Conservation (phyloP, 768 basidiomycete species). For the Rhodotorula sphaerocarpa region DNA sequence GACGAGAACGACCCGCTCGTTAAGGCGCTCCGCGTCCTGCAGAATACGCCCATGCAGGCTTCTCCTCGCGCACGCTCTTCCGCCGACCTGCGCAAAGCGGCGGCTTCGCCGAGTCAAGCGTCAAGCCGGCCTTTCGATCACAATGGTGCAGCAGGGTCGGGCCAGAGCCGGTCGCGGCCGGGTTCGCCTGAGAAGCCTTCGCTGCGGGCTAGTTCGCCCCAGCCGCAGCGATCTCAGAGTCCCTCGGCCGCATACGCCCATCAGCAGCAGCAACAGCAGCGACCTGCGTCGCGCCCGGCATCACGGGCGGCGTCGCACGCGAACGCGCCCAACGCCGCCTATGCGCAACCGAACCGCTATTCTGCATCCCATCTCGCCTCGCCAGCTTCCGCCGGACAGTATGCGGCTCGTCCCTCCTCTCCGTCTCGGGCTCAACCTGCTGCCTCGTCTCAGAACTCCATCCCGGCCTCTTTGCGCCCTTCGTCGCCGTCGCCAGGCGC, state of each 20-base stretch:
- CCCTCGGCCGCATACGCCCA: too few species aligned
- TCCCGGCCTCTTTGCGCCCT: slow-evolving; percentile 21
- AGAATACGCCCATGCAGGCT: slow-evolving; percentile 66
- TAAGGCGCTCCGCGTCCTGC: slow-evolving; percentile 39
- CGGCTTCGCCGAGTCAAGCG: slow-evolving; percentile 15
- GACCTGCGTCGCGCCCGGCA: slow-evolving; percentile 49
- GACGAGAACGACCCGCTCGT: slow-evolving; percentile 35
- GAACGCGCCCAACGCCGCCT: too few species aligned
- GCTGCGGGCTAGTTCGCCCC: too few species aligned
- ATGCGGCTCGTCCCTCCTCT: slow-evolving; percentile 2
- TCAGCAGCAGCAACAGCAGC: slow-evolving; percentile 56
- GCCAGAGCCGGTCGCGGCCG: neutral
- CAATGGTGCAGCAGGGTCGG: slow-evolving; percentile 53
- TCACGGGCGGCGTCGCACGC: slow-evolving; percentile 23
- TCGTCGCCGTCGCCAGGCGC: slow-evolving; percentile 29
- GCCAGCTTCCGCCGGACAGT: neutral
- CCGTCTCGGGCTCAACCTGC: slow-evolving; percentile 4
- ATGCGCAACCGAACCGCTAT: neutral
- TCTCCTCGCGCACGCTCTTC: slow-evolving; percentile 10
- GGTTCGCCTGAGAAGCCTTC: too few species aligned
- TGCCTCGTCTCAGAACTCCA: slow-evolving; percentile 30
- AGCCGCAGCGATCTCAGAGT: too few species aligned
- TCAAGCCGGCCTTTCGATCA: slow-evolving; percentile 37
- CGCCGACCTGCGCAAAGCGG: neutral
- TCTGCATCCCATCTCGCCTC: slow-evolving; percentile 11